Conservation (phyloP, 768 basidiomycete species). For the Lanmaoa rubissima region DNA sequence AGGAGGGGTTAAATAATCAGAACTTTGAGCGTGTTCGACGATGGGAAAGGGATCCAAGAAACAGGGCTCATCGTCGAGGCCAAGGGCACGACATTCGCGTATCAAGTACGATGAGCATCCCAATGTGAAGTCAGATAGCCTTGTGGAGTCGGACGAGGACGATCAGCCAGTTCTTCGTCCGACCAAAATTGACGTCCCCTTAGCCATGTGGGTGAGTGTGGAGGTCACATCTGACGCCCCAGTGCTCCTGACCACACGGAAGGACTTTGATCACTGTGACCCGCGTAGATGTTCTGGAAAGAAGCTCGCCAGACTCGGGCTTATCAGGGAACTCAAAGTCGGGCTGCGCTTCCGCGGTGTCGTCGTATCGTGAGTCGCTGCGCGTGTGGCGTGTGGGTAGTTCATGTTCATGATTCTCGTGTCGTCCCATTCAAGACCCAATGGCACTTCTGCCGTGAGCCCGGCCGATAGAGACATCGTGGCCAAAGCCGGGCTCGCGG, state of each 20-base stretch:
- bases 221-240: not conserved
- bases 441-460: constrained; percentile 73
- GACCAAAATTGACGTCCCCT: constrained; percentile 52
- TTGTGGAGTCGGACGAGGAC: not conserved
- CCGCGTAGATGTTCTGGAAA: constrained; percentile 86
- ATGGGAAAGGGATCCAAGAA: constrained; percentile 9
- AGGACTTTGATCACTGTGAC: constrained; percentile 99
- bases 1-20: not conserved
- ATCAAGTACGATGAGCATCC: not conserved
- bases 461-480: constrained; percentile 85
- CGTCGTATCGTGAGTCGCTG: constrained; percentile 79
- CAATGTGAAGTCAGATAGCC: not conserved
- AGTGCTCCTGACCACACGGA: not conserved
- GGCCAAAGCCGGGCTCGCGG: constrained; percentile 73
- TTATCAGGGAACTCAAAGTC: constrained; percentile 81
- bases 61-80: not conserved
- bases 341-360: constrained; percentile 88
- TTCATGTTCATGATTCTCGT: not conserved
- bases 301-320: constrained; percentile 79
- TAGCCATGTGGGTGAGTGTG: constrained; percentile 92
- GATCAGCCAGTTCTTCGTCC: not conserved
- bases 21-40: no score
- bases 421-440: constrained; percentile 55
- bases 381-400: not conserved
- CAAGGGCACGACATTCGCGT: not conserved